Evolutionary conservation across 768 basidiomycete species (phyloP), one percentile per base, ranked within the genome.

Genomic region (Collybia sp.): DNA sequence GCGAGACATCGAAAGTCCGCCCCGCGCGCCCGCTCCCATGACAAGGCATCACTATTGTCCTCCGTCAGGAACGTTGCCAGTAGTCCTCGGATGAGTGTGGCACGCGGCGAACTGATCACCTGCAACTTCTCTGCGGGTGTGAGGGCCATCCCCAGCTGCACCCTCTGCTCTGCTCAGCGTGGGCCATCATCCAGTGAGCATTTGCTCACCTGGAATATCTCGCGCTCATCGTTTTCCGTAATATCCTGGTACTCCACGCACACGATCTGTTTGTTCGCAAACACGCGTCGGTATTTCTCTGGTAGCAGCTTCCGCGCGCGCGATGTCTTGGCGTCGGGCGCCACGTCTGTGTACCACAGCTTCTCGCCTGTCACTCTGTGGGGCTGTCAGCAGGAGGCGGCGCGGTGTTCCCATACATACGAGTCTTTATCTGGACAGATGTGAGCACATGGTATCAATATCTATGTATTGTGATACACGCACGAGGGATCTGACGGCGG

Each of bases 191-290:
- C 2, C 10, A 20, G 37, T n/a, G 36, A 1, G 5, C 3, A 17
- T 20, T 2, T n/a, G 43, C 72, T 35, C 35, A 83, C 88, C 70
- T 86, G 83, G 65, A 86, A 86, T 13, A 86, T 79, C 51, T 85
- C 83, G 16, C 84, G 70, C 53, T 86, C 83, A 20, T 79, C 74
- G 3, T 61, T 53, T 42, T 80, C 80, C 0, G 66, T 64, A 6
- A 86, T 68, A 36, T 80, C 78, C 46, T 73, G 67, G 51, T 85
- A 91, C 57, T 91, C 88, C n/a, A 88, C 77, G 52, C 88, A 91
- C 1, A 86, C 82, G 15, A 92, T 74, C 50, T 87, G 85, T 60
- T 90, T 90, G 54, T 80, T 83, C 13, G 76, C 67, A 51, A 90
- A 90, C 1, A 80, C 33, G 12, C 73, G 77, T 45, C 67, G 72